These are phyloP conservation scores for Mollisiaceae sp. DNA, from an alignment of 2,329 filamentous ascomycete species.

Conservation along the genomic window DNA sequence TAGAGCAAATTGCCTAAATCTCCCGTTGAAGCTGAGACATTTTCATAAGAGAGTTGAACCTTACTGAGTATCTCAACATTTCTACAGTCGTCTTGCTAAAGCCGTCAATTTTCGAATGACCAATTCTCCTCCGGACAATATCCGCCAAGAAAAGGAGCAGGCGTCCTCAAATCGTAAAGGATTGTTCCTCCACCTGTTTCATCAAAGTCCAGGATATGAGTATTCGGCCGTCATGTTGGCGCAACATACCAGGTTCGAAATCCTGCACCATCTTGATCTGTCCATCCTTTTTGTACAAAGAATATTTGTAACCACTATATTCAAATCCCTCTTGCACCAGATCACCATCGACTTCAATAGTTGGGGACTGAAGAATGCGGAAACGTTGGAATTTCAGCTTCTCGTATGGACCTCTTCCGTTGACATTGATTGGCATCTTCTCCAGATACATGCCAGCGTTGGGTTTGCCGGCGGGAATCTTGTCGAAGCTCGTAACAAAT, in stretches of 20 bases:
- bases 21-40: too few species aligned
- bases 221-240: neutral
- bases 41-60: too few species aligned
- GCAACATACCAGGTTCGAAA: neutral
- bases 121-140: neutral
- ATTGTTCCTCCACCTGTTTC: neutral
- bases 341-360: conserved; percentile 13
- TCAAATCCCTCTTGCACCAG: conserved; percentile 16
- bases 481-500: neutral
- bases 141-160: neutral
- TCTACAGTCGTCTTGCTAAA: neutral
- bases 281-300: neutral
- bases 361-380: conserved; percentile 2
- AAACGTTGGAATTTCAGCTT: conserved; percentile 4
- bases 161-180: neutral
- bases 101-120: neutral
- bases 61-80: neutral
- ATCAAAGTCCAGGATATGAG: neutral
- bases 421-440: neutral
- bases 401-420: neutral
- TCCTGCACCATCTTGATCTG: neutral
- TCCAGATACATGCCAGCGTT: conserved; percentile 14
- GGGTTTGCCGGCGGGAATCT: neutral
- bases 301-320: neutral
- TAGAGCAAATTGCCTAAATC: too few species aligned